Percentiles rank a stretch among this genome's conserved stretches.
phyloP scores from a whole-genome alignment of 2,329 filamentous ascomycete genomes.

The Epicoccum nigrum region DNA sequence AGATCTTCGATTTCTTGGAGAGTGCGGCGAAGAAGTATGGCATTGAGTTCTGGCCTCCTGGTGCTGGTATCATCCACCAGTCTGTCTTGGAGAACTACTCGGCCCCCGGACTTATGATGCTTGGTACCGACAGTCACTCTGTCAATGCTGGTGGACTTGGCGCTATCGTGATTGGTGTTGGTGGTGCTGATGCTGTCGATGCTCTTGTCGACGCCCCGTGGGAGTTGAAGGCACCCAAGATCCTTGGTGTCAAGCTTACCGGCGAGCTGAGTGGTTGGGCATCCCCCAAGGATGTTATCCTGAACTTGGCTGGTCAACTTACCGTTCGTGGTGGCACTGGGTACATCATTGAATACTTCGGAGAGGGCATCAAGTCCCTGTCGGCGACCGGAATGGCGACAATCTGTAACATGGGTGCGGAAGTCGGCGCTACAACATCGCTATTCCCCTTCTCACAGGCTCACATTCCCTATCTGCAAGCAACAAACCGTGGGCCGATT shows the following conservation, averaged over 20 bases:
- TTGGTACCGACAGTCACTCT: constrained; percentile 96
- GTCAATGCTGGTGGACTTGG: constrained; percentile 95
- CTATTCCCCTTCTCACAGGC: constrained; percentile 90
- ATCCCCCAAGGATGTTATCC: constrained; percentile 92
- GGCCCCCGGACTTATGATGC: constrained; percentile 97
- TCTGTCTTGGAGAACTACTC: constrained; percentile 98
- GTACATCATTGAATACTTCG: constrained; percentile 92
- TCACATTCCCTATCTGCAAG: constrained; percentile 82
- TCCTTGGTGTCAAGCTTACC: constrained; percentile 83
- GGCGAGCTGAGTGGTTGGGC: constrained; percentile 90
- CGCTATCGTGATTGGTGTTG: constrained; percentile 94
- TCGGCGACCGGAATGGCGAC: constrained; percentile 95
- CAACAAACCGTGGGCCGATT: constrained; percentile 78
- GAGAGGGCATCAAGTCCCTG: constrained; percentile 84
- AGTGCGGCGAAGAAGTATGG: constrained; percentile 67
- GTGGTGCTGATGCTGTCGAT: constrained; percentile 85
- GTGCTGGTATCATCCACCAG: constrained; percentile 72
- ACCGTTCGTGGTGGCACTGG: constrained; percentile 95
- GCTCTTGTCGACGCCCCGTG: constrained; percentile 94
- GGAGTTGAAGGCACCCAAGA: constrained; percentile 94
- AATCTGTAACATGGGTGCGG: constrained; percentile 54
- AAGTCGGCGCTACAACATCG: constrained; percentile 94
- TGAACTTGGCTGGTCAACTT: constrained; percentile 84
- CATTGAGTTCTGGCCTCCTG: constrained; percentile 53
- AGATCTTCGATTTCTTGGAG: constrained; percentile 97